Evolutionary conservation across 768 basidiomycete species (phyloP).

Genomic region (Russula compacta): DNA sequence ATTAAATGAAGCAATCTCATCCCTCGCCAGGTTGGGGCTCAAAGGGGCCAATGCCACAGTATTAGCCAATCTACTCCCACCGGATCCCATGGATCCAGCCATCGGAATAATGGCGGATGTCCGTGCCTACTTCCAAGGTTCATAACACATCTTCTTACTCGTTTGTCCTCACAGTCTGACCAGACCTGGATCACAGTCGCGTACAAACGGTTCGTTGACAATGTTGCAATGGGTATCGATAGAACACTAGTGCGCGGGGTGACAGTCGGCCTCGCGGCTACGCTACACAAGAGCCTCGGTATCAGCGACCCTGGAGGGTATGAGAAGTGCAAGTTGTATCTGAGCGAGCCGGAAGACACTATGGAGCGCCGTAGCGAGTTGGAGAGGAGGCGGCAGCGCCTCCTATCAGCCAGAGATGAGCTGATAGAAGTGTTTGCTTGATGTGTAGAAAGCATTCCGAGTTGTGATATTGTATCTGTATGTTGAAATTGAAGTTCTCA

Average conservation of each 20-base stretch:
- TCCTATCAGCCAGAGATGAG: slow-evolving; percentile 37
- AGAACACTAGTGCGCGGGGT: slow-evolving; percentile 43
- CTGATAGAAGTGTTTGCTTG: slow-evolving; percentile 21
- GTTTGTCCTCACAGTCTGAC: not conserved
- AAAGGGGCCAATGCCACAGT: slow-evolving; percentile 30
- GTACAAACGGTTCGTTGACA: slow-evolving; percentile 51
- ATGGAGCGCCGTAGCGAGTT: slow-evolving; percentile 38
- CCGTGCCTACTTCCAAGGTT: slow-evolving; percentile 68
- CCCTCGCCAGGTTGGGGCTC: slow-evolving; percentile 35
- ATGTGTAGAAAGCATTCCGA: not conserved
- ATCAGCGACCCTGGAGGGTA: slow-evolving; percentile 38
- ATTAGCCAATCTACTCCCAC: slow-evolving; percentile 39
- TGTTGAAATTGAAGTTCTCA: not conserved
- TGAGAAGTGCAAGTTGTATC: slow-evolving; percentile 37
- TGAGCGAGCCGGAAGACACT: slow-evolving; percentile 40
- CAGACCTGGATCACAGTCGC: slow-evolving; percentile 30
- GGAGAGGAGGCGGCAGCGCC: slow-evolving; percentile 38
- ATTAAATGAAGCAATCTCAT: slow-evolving; percentile 26
- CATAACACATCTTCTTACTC: not conserved
- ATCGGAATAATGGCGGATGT: slow-evolving; percentile 62
- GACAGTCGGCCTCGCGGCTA: slow-evolving; percentile 31
- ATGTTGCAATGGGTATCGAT: slow-evolving; percentile 48
- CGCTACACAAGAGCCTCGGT: slow-evolving; percentile 37
- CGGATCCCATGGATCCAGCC: slow-evolving; percentile 45
- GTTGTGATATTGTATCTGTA: no score